Conservation (phyloP, 805 yeast species). For the Blastobotrys terrestris region DNA sequence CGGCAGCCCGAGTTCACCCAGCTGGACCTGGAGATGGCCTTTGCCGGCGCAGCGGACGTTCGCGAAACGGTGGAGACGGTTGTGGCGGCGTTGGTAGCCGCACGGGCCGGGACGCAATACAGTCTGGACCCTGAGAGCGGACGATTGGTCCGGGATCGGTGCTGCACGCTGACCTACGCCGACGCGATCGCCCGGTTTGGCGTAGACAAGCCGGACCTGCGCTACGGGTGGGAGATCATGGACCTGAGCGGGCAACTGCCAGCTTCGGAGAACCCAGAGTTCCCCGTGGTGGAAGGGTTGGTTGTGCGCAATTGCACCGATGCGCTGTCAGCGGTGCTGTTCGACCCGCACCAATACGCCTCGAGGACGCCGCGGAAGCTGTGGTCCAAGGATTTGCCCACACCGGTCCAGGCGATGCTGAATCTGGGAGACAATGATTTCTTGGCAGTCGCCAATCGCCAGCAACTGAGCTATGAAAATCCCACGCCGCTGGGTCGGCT, state of each 20-base stretch:
- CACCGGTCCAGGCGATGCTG: conserved; percentile 18
- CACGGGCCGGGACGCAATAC: conserved; percentile 15
- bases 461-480: conserved; percentile 67
- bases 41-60: conserved; percentile 64
- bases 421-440: conserved; percentile 69
- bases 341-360: not conserved
- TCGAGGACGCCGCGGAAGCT: not conserved
- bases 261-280: conserved; percentile 37
- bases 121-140: conserved; percentile 22
- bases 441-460: conserved; percentile 73
- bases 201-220: conserved; percentile 89
- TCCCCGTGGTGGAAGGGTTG: conserved; percentile 70
- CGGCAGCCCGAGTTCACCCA: conserved; percentile 98
- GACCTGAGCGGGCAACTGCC: conserved; percentile 41
- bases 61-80: conserved; percentile 55
- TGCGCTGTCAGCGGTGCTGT: not conserved
- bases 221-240: conserved; percentile 44
- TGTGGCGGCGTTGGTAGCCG: conserved; percentile 50
- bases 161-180: conserved; percentile 43
- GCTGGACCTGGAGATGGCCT: conserved; percentile 91
- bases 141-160: not conserved
- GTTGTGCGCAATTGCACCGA: conserved; percentile 42
- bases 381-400: not conserved
- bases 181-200: conserved; percentile 75
- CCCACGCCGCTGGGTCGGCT: conserved; percentile 92